These are phyloP conservation scores for Ceratobasidium papillatum DNA, from an alignment of 1,284 basidiomycete species.

Conservation along the genomic window DNA sequence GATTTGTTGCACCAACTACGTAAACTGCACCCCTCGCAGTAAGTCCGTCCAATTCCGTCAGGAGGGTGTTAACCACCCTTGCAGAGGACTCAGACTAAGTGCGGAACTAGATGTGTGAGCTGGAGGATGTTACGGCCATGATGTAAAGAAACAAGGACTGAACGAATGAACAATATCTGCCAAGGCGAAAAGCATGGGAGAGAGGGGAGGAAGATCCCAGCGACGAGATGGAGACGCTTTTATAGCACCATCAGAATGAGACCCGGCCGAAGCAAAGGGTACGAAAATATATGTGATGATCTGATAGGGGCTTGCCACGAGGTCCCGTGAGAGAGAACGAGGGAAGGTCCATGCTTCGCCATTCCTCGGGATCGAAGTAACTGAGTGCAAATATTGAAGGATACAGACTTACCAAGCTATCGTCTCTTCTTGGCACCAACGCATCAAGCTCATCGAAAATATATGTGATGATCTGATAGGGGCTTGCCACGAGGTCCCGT, in stretches of 20 bases:
- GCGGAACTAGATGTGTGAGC: not conserved
- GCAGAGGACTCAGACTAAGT: slow-evolving; percentile 91
- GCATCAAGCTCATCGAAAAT: slow-evolving; percentile 66
- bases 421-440: slow-evolving; percentile 92
- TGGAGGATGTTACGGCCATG: not conserved
- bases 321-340: not conserved
- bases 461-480: not conserved
- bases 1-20: slow-evolving; percentile 96
- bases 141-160: not conserved
- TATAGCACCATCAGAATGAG: not conserved
- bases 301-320: not conserved
- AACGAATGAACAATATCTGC: not conserved
- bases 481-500: not conserved
- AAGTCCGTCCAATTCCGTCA: slow-evolving; percentile 96
- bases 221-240: not conserved
- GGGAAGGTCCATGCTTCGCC: not conserved
- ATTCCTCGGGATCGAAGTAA: not conserved
- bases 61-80: slow-evolving; percentile 95
- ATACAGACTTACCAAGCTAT: slow-evolving; percentile 71
- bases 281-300: not conserved
- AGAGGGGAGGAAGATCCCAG: not conserved
- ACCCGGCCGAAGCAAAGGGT: not conserved
- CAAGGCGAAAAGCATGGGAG: not conserved
- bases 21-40: slow-evolving; percentile 91
- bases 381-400: not conserved